Evolutionary conservation across 2,329 filamentous ascomycete species (phyloP).

Genomic region (Periconia digitata): DNA sequence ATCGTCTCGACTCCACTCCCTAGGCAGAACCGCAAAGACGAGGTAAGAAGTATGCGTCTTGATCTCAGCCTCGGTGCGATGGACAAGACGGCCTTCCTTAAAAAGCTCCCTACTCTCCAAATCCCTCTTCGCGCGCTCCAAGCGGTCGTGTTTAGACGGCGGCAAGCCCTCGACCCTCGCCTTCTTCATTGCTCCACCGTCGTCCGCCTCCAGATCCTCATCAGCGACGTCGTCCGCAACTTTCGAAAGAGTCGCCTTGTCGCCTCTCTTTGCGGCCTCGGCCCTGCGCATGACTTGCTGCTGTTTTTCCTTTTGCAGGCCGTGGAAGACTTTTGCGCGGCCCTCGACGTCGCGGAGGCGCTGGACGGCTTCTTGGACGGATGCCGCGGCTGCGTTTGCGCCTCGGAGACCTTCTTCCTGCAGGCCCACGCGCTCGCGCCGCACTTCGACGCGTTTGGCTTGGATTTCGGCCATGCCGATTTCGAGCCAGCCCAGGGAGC

Average conservation of each 20-base stretch:
- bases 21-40: constrained; percentile 87
- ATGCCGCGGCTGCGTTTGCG: constrained; percentile 68
- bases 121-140: constrained; percentile 30
- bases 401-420: constrained; percentile 67
- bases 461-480: constrained; percentile 92
- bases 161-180: constrained; percentile 23
- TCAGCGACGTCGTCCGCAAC: too few relatives aligned
- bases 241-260: constrained; percentile 22
- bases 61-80: constrained; percentile 81
- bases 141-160: constrained; percentile 33
- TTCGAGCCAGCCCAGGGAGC: constrained; percentile 82
- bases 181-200: constrained; percentile 11
- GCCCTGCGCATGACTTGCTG: constrained; percentile 49
- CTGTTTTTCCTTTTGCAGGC: constrained; percentile 41
- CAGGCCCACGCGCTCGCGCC: constrained; percentile 77
- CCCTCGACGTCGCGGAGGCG: constrained; percentile 74
- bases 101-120: constrained; percentile 51
- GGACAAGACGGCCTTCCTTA: constrained; percentile 75
- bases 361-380: constrained; percentile 76
- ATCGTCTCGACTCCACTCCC: constrained; percentile 80
- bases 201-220: constrained; percentile 20
- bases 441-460: constrained; percentile 77
- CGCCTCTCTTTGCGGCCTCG: constrained; percentile 34
- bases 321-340: constrained; percentile 66
- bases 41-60: constrained; percentile 98